phyloP scores from a whole-genome alignment of 1,284 basidiomycete species.

The Cryptococcus hybrid region DNA sequence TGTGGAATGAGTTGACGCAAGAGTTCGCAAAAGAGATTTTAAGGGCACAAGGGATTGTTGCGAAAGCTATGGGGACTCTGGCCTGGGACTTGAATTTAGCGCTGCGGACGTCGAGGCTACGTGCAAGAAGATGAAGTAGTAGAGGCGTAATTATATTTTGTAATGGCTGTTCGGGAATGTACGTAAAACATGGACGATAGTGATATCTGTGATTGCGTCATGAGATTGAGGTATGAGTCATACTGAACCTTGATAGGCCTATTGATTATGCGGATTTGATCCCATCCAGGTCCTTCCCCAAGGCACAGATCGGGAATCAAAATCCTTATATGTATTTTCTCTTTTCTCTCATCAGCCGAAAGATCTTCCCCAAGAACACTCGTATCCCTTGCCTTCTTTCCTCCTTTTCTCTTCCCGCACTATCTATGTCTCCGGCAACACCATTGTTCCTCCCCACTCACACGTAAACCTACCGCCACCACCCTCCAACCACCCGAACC shows the following conservation, averaged over 20 bases:
- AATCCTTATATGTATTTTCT: neutral
- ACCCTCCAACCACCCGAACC: no score
- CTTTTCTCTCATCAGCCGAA: neutral
- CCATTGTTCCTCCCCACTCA: no score
- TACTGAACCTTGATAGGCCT: neutral
- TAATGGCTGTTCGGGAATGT: neutral
- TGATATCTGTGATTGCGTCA: neutral
- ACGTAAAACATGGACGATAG: neutral
- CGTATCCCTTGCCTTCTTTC: no score
- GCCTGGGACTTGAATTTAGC: conserved; percentile 69
- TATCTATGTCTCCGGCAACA: no score
- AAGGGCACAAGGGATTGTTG: conserved; percentile 64
- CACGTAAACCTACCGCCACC: no score
- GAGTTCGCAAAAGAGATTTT: conserved; percentile 72
- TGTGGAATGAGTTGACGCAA: conserved; percentile 85
- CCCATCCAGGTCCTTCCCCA: neutral
- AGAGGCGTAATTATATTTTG: neutral
- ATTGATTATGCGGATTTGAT: neutral
- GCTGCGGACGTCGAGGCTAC: conserved; percentile 70
- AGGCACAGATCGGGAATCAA: no score
- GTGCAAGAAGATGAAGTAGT: conserved; percentile 57
- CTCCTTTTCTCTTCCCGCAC: no score
- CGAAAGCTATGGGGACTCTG: conserved; percentile 73
- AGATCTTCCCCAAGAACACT: neutral
- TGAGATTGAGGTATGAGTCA: neutral